These are phyloP conservation scores for Apostasia ramifera DNA, from an alignment of 106 monocot genomes.

Conservation along the genomic window DNA sequence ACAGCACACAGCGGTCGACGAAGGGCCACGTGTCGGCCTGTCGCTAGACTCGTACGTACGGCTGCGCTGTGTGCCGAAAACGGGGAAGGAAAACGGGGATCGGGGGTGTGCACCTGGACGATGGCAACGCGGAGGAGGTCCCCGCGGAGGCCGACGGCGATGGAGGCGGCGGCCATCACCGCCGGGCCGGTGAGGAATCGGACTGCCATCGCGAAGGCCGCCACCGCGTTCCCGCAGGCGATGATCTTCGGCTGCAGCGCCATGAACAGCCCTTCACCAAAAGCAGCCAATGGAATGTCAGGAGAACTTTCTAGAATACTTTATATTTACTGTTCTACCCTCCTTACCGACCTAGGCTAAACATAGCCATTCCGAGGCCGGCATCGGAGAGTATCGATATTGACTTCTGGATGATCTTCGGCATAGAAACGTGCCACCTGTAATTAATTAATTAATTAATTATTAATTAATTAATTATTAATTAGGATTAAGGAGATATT, in stretches of 20 bases:
- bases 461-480: background rate
- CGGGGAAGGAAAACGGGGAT: background rate
- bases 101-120: conserved; percentile 39
- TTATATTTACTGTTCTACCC: background rate
- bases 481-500: background rate
- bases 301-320: background rate
- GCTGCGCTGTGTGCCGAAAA: background rate
- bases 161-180: conserved; percentile 65
- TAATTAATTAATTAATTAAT: background rate
- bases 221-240: conserved; percentile 61
- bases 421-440: conserved; percentile 67
- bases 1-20: background rate
- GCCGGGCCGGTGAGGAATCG: conserved; percentile 72
- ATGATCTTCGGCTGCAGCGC: conserved; percentile 71
- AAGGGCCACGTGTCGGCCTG: background rate
- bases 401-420: conserved; percentile 50
- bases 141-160: conserved; percentile 60
- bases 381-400: conserved; percentile 68
- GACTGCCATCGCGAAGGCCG: conserved; percentile 59
- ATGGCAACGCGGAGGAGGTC: conserved; percentile 64
- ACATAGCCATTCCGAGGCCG: conserved; percentile 78
- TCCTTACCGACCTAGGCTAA: conserved; percentile 42
- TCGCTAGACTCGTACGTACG: background rate
- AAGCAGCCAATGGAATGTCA: background rate
- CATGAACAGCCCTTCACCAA: conserved; percentile 64